Base-by-base conservation (phyloP, 352 stramenopile genomes). In the Pythium volutum region DNA sequence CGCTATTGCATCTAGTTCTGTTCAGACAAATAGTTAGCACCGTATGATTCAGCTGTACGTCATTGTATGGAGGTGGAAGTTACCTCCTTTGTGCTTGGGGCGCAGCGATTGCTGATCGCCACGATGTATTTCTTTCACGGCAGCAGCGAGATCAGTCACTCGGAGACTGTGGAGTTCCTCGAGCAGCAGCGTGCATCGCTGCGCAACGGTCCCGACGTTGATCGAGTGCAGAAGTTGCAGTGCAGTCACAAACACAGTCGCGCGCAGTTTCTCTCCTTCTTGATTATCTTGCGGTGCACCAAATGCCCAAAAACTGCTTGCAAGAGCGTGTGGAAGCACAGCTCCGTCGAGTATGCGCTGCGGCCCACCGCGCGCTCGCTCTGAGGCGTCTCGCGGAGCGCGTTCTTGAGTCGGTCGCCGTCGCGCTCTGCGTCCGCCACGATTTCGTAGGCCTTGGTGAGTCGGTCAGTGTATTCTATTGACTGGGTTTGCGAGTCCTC, bases 251-350 rank as follows among this genome's bases (percentile, higher is more conserved):
- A 79, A 71, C 42, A 74, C 34, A 23, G 42, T 27, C 34, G 51
- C 59, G 26, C 67, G 67, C 55, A 71, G 56, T 48, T 68, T 55
- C 46, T 78, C 64, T 11, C 50, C 59, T 46, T 76, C 58, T 0
- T 41, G 39, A 12, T 22, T 31, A 15, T 62, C 66, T 0, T 55
- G 15, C 1, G 72, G 42, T 2, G 52, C 58, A 7, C 57, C 57
- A 2, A 83, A 51, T 11, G 64, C 67, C 75, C 75, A 83, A n/a
- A 83, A 70, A 70, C 55, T 15, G 70, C 72, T 34, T 75, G 61
- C 42, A 83, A 42, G n/a, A 63, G 46, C 55, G 52, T 60, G 51
- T 33, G 68, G 46, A 69, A 77, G 67, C 58, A 65, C 50, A 59
- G 54, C 54, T 59, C 64, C 55, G 58, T 69, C n/a, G 34, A 34